phyloP scores from a whole-genome alignment of 1,284 basidiomycete species.

The Meira miltonrushii region DNA sequence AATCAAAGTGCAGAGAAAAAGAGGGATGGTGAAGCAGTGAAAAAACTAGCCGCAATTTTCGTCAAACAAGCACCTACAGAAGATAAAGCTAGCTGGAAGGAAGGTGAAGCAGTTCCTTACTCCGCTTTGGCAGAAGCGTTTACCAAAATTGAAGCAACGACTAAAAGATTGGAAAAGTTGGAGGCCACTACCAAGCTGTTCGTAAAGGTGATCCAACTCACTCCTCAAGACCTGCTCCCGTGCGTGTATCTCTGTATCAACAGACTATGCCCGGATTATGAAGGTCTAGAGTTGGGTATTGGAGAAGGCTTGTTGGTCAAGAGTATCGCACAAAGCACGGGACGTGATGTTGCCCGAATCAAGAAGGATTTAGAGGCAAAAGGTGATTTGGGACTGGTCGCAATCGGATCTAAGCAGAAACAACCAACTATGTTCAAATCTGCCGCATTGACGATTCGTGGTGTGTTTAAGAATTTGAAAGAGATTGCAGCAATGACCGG shows the following conservation, averaged over 20 bases:
- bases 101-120: slow-evolving; percentile 82
- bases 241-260: slow-evolving; percentile 96
- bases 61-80: slow-evolving; percentile 21
- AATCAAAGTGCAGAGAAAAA: slow-evolving; percentile 51
- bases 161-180: slow-evolving; percentile 90
- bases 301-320: slow-evolving; percentile 92
- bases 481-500: slow-evolving; percentile 66
- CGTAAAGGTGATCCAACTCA: slow-evolving; percentile 78
- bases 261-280: slow-evolving; percentile 88
- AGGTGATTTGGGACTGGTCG: slow-evolving; percentile 91
- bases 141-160: slow-evolving; percentile 84
- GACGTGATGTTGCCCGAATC: slow-evolving; percentile 72
- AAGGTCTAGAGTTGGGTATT: slow-evolving; percentile 91
- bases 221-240: slow-evolving; percentile 70
- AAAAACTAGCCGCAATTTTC: slow-evolving; percentile 56
- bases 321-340: slow-evolving; percentile 90
- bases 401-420: slow-evolving; percentile 86
- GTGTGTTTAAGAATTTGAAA: slow-evolving; percentile 58
- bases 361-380: slow-evolving; percentile 89
- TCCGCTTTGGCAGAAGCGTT: slow-evolving; percentile 84
- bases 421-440: slow-evolving; percentile 94
- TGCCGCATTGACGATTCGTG: slow-evolving; percentile 78
- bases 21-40: slow-evolving; percentile 52
- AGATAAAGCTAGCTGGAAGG: slow-evolving; percentile 67
- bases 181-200: slow-evolving; percentile 82